Base-by-base conservation (phyloP, 345 rosid genomes). In the Combretum micranthum region DNA sequence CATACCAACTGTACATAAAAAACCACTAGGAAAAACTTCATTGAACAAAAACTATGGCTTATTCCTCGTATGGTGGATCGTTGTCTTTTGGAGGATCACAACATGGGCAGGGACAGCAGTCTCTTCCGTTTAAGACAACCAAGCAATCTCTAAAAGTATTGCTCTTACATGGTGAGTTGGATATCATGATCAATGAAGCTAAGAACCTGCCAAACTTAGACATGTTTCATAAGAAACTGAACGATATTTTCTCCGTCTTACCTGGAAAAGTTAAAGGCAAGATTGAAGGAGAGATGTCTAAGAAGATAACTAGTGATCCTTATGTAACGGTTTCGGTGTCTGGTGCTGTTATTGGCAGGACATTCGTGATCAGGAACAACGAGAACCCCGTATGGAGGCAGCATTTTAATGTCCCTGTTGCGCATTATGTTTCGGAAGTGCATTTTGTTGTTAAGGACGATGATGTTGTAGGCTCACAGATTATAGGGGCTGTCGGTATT, bases 381-480 rank as follows among this genome's bases (percentile, higher is more conserved):
- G 98, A 91, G 74, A 76, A 80, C 69, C 98, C 98, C 2, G 83
- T 72, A 5, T 91, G 96, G 96, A 81, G 65, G 85, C 96, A 91
- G 72, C 96, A 83, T 60, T 91, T 91, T 16, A 68, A 69, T 60
- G 84, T 88, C 16, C 88, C 96, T 0, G 92, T 91, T 23, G 96
- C 96, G 37, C 96, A 91, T 68, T 52, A 47, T 62, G 92, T 96
- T 47, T 61, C 83, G 0, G 96, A 88, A 74, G 75, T 91, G 2
- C 86, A 85, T 21, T 91, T 91, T 65, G 82, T 81, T 15, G 96
- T 87, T 37, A 91, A 91, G 67, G 98, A 91, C 51, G 55, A 58
- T 61, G 96, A 91, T 57, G 56, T 91, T 45, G 81, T 91, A 4
- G 98, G 98, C 12, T 91, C 98, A 9, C 88, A 87, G 80, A 26